Conservation (phyloP, 192 early-diverging fungal genomes). For the Gorgonomyces haynaldii region DNA sequence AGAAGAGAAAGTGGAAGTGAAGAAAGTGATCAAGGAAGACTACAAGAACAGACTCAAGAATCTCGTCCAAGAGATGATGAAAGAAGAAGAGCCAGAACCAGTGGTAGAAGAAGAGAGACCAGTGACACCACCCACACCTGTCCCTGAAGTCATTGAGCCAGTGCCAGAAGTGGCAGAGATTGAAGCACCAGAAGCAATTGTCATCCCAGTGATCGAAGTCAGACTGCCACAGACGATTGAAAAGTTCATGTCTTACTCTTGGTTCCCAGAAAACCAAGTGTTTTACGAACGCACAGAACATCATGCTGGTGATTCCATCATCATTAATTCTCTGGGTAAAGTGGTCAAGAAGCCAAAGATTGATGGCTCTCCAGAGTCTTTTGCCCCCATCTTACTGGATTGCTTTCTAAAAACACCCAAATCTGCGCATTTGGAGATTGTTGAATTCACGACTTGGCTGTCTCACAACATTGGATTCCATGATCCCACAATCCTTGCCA, state of each 20-base stretch:
- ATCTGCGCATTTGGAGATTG: slow-evolving; percentile 14
- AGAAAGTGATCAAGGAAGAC: slow-evolving; percentile 22
- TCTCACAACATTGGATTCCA: slow-evolving; percentile 22
- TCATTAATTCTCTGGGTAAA: slow-evolving; percentile 1
- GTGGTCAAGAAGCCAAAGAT: slow-evolving; percentile 11
- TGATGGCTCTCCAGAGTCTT: slow-evolving; percentile 7
- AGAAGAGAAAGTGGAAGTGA: slow-evolving; percentile 5
- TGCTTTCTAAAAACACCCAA: background rate
- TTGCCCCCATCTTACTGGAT: slow-evolving; percentile 13
- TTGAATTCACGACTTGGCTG: slow-evolving; percentile 30
- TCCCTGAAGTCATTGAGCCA: slow-evolving; percentile 17
- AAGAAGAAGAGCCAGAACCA: slow-evolving; percentile 12
- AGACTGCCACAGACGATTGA: slow-evolving; percentile 25
- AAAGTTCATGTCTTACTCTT: slow-evolving; percentile 21
- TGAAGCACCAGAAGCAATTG: slow-evolving; percentile 3
- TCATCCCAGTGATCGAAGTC: slow-evolving; percentile 9
- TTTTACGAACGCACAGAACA: slow-evolving; percentile 5
- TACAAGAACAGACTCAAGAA: slow-evolving; percentile 36
- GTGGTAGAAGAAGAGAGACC: slow-evolving; percentile 17
- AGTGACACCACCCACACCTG: slow-evolving; percentile 6
- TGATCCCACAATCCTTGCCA: slow-evolving; percentile 14
- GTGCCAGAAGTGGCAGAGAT: slow-evolving; percentile 4
- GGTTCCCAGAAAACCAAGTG: slow-evolving; percentile 35
- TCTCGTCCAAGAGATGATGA: slow-evolving; percentile 20
- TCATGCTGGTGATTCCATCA: background rate